Evolutionary conservation across 1,139 yeast genomes (phyloP).

Genomic region (Entelexis paramagnoliae): DNA sequence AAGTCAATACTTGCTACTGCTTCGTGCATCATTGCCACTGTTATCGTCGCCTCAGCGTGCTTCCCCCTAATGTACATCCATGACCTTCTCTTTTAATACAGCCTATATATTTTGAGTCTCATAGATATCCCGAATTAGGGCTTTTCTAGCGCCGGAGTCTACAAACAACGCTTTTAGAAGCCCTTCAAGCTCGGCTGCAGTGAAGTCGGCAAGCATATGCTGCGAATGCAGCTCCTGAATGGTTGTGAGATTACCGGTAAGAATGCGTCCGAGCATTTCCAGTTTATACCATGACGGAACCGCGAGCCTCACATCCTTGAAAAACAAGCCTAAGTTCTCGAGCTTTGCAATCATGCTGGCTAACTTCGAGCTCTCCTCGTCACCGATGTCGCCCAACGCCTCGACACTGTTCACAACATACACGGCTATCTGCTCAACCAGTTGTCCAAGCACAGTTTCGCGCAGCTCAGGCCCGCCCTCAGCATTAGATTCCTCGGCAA

Average conservation of each 20-base stretch:
- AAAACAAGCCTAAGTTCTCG: conserved; percentile 25
- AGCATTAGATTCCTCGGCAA: conserved; percentile 11
- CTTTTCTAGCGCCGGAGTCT: conserved; percentile 37
- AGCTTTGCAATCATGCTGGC: conserved; percentile 26
- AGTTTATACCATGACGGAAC: conserved; percentile 36
- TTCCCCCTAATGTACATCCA: too few relatives aligned
- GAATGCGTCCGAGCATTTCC: conserved; percentile 30
- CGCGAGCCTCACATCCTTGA: conserved; percentile 27
- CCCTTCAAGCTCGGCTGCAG: conserved; percentile 52
- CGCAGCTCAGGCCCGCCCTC: conserved; percentile 22
- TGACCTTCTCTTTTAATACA: too few relatives aligned
- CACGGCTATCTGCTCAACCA: conserved; percentile 29
- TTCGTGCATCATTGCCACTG: too few relatives aligned
- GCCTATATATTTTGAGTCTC: not conserved
- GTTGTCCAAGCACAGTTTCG: conserved; percentile 26
- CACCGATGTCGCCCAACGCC: conserved; percentile 30
- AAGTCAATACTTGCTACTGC: too few relatives aligned
- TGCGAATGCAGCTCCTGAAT: conserved; percentile 62
- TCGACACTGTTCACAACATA: conserved; percentile 26
- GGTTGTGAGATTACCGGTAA: conserved; percentile 43
- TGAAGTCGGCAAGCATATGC: conserved; percentile 63
- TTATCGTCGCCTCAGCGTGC: too few relatives aligned
- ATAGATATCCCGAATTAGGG: conserved; percentile 2
- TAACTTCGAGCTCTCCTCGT: conserved; percentile 29
- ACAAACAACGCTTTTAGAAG: conserved; percentile 58